Evolutionary conservation across 768 basidiomycete genomes (phyloP).

Genomic region (Daedaleopsis nitida): DNA sequence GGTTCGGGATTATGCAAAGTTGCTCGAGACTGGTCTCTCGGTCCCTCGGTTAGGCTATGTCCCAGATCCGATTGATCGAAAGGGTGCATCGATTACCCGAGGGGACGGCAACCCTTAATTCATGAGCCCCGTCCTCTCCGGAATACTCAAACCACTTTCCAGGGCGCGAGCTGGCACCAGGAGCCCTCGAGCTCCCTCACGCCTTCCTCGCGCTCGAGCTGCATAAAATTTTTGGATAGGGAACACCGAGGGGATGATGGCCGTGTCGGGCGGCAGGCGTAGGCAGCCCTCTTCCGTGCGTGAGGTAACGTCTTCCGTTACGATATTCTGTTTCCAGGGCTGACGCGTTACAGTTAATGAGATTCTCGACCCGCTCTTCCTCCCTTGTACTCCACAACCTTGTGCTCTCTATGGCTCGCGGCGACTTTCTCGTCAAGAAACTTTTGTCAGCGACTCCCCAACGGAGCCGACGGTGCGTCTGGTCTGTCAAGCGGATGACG

Average conservation of each 20-base stretch:
- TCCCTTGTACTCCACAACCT: background rate
- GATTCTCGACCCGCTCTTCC: background rate
- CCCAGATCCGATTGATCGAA: constrained; percentile 14
- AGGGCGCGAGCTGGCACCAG: background rate
- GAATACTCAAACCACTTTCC: background rate
- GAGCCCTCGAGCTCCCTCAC: no score
- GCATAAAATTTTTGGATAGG: background rate
- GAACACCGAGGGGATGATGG: background rate
- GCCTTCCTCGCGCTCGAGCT: background rate
- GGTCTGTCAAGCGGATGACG: background rate
- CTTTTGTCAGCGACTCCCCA: background rate
- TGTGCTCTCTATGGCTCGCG: background rate
- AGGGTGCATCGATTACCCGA: background rate
- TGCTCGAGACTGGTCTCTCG: no score
- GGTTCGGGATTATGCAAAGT: no score
- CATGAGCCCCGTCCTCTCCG: background rate
- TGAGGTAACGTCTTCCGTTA: background rate
- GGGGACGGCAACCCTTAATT: background rate
- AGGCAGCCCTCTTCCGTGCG: background rate
- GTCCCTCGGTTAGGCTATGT: no score
- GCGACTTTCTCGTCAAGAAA: background rate
- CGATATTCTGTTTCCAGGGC: background rate
- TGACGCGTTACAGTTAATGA: background rate
- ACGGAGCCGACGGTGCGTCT: background rate
- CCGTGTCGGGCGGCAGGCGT: background rate